Percentiles rank a stretch among this genome's conserved stretches.
Evolutionary conservation across 345 rosid genomes (phyloP).

Genomic region (Ceriops zippeliana): DNA sequence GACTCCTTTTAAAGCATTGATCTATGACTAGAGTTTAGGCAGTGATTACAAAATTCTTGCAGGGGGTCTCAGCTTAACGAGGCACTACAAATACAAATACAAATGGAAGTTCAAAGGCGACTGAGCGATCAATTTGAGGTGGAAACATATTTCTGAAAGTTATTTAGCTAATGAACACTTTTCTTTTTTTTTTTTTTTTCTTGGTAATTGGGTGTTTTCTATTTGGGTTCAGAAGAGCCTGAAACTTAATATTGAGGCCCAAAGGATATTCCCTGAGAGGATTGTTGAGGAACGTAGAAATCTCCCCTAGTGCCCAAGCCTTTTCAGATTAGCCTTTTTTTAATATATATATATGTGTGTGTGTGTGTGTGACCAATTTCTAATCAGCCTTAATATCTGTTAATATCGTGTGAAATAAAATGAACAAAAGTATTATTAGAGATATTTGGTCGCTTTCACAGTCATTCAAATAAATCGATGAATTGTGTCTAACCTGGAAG

Average conservation of each 20-base stretch:
- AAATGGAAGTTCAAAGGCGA: slow-evolving; percentile 40
- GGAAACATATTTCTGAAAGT: background rate
- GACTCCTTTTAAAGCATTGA: too few relatives aligned
- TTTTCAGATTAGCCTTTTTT: slow-evolving; percentile 7
- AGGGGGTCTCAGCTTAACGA: slow-evolving; percentile 56
- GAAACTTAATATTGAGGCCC: slow-evolving; percentile 57
- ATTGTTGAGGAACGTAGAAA: slow-evolving; percentile 29
- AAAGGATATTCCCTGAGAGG: slow-evolving; percentile 47
- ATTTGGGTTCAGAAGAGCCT: slow-evolving; percentile 46
- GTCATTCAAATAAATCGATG: background rate
- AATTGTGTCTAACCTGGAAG: background rate
- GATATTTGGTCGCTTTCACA: background rate
- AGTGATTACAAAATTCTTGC: background rate
- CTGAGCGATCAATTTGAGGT: slow-evolving; percentile 45
- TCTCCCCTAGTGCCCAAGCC: slow-evolving; percentile 30
- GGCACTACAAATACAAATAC: slow-evolving; percentile 47
- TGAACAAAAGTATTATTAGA: background rate
- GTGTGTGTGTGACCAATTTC: background rate
- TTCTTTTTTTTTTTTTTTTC: background rate
- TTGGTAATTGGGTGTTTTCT: background rate
- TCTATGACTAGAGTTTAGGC: background rate
- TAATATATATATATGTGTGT: too few relatives aligned
- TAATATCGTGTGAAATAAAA: background rate
- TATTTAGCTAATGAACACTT: background rate
- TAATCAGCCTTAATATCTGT: background rate